Conservation (phyloP, 805 yeast genomes). For the Spathaspora passalidarum region DNA sequence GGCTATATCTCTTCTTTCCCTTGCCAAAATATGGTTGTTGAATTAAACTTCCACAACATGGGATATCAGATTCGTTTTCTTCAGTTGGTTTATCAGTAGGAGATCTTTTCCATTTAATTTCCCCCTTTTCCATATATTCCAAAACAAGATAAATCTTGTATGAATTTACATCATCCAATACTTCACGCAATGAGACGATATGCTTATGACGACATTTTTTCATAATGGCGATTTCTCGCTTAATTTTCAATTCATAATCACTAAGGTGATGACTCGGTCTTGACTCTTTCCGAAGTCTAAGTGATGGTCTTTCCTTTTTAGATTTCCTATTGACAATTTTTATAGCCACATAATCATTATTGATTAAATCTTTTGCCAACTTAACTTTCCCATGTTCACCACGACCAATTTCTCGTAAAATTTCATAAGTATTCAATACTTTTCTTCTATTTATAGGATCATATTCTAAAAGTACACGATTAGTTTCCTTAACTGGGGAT, state of each 20-base stretch:
- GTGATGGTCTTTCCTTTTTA: constrained; percentile 30
- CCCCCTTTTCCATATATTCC: constrained; percentile 89
- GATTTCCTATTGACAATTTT: constrained; percentile 80
- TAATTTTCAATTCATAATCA: constrained; percentile 36
- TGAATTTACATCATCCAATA: constrained; percentile 79
- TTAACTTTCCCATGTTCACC: constrained; percentile 99
- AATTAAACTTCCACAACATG: constrained; percentile 25
- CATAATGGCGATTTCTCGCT: constrained; percentile 43
- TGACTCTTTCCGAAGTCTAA: constrained; percentile 27
- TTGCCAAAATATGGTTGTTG: neutral
- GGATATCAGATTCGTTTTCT: constrained; percentile 44
- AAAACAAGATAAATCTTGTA: constrained; percentile 86
- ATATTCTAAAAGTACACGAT: constrained; percentile 73
- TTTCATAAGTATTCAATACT: constrained; percentile 85
- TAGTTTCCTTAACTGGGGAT: constrained; percentile 75
- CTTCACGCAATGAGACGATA: constrained; percentile 48
- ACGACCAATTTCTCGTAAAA: constrained; percentile 79
- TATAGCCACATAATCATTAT: constrained; percentile 76
- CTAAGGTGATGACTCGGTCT: constrained; percentile 14
- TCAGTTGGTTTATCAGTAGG: constrained; percentile 14
- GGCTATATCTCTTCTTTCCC: neutral
- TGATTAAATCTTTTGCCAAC: constrained; percentile 71
- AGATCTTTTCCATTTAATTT: constrained; percentile 68
- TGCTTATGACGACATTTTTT: constrained; percentile 46
- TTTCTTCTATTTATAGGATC: constrained; percentile 84